A percentile compares a stretch with the other conserved stretches of the same genome.
These are phyloP conservation scores for Pleurotus ostreatus DNA, from an alignment of 768 basidiomycete genomes.

Conservation along the genomic window DNA sequence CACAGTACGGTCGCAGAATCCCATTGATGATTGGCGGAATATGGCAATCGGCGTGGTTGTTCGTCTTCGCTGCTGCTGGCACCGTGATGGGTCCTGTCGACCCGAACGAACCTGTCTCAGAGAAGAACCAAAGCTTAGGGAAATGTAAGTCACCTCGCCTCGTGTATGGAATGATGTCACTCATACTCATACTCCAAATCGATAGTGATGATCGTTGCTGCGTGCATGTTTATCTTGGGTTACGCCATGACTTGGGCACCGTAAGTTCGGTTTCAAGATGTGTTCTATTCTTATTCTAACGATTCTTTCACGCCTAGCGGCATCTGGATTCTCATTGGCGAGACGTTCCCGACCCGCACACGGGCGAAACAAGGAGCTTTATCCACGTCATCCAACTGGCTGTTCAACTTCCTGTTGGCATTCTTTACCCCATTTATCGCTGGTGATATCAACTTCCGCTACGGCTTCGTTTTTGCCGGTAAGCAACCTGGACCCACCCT, in stretches of 20 bases:
- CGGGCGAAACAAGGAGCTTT: slow-evolving; percentile 69
- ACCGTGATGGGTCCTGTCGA: slow-evolving; percentile 51
- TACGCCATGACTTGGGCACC: slow-evolving; percentile 73
- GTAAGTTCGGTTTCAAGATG: slow-evolving; percentile 13
- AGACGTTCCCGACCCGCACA: slow-evolving; percentile 71
- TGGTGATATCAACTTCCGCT: slow-evolving; percentile 49
- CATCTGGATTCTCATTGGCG: slow-evolving; percentile 74
- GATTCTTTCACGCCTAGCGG: slow-evolving; percentile 32
- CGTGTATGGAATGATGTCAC: no score
- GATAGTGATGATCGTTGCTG: slow-evolving; percentile 59
- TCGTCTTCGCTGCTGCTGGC: slow-evolving; percentile 70
- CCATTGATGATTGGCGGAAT: slow-evolving; percentile 67
- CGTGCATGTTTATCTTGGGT: slow-evolving; percentile 69
- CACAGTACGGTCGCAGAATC: slow-evolving; percentile 56
- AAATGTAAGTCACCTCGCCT: slow-evolving; percentile 33
- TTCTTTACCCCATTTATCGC: slow-evolving; percentile 80
- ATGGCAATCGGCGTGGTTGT: slow-evolving; percentile 70
- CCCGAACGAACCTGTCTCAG: no score
- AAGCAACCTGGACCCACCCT: slow-evolving; percentile 11
- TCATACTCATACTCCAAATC: neutral
- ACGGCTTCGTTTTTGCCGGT: slow-evolving; percentile 72
- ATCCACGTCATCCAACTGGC: slow-evolving; percentile 62
- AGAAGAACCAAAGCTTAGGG: slow-evolving; percentile 43
- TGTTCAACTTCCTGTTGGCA: slow-evolving; percentile 67
- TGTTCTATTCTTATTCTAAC: neutral